Conservation (phyloP, 306 rosid genomes). For the Castanea sativa region DNA sequence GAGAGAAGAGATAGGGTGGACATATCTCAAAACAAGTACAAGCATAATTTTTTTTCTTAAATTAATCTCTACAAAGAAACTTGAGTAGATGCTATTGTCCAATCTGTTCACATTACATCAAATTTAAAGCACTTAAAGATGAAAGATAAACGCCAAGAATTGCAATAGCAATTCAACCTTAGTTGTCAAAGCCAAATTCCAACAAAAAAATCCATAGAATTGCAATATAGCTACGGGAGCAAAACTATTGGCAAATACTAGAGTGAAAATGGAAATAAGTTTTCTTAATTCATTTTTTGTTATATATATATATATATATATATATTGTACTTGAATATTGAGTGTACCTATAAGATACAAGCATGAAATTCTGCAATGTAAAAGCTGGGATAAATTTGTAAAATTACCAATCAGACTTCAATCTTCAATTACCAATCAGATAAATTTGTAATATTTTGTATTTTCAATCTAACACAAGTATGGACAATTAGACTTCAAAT, state of each 20-base stretch:
- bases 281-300: not conserved
- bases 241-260: not conserved
- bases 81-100: not conserved
- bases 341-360: not conserved
- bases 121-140: not conserved
- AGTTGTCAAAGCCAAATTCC: not conserved
- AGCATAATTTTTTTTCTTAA: not conserved
- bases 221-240: not conserved
- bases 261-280: not conserved
- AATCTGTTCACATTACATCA: not conserved
- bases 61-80: not conserved
- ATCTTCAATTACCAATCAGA: too few relatives aligned
- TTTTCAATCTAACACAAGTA: not conserved
- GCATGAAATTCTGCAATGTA: not conserved
- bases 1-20: not conserved
- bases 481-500: not conserved
- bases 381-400: not conserved
- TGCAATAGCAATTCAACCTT: not conserved
- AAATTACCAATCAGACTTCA: not conserved
- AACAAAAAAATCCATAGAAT: not conserved
- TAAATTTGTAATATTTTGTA: not conserved
- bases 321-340: not conserved
- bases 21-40: not conserved
- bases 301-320: too few relatives aligned
- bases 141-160: not conserved